These are phyloP conservation scores for Schoenoplectus tabernaemontani DNA, from an alignment of 202 grass and related monocot species.

Conservation along the genomic window DNA sequence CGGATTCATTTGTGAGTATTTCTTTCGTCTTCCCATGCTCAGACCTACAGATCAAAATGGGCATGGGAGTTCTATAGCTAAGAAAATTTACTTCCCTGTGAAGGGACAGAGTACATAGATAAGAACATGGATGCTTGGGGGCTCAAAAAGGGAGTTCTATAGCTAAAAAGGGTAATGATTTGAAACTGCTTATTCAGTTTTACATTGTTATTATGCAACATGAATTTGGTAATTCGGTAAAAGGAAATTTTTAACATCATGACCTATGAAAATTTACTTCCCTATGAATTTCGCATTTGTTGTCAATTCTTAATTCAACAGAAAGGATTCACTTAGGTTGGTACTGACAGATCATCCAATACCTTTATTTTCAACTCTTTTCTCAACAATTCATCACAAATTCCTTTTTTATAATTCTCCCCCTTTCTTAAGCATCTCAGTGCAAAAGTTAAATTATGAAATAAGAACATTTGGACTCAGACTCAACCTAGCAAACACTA, in stretches of 20 bases:
- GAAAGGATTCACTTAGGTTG: neutral
- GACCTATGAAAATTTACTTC: neutral
- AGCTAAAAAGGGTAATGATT: neutral
- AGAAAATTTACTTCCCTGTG: neutral
- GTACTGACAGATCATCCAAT: neutral
- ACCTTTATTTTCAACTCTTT: neutral
- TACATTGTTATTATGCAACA: neutral
- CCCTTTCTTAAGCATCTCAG: neutral
- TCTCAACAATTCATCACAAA: neutral
- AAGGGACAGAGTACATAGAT: neutral
- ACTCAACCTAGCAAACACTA: too few species aligned
- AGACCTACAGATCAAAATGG: neutral
- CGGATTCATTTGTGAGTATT: neutral
- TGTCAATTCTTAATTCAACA: neutral
- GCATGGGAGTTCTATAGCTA: neutral
- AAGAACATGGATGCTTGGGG: neutral
- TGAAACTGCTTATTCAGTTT: neutral
- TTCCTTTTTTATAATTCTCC: neutral
- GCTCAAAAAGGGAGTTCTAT: neutral
- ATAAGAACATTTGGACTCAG: neutral
- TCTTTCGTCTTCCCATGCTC: conserved; percentile 21
- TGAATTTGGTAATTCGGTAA: neutral
- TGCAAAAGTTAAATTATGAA: neutral
- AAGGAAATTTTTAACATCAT: neutral
- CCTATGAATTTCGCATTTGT: neutral